Evolutionary conservation across 768 basidiomycete genomes (phyloP).

Genomic region (Exsudoporus frostii): DNA sequence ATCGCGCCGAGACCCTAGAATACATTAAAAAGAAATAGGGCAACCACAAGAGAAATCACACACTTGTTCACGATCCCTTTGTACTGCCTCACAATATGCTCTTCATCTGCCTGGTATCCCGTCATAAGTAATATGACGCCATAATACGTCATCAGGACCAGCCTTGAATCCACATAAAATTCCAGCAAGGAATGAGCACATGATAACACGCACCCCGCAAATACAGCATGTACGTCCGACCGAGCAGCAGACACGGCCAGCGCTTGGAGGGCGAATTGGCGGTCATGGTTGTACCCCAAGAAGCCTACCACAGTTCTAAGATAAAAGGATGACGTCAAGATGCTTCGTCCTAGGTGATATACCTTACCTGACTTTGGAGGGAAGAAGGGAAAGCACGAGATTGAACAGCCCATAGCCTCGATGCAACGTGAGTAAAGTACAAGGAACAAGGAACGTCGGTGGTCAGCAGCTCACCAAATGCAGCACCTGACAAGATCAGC

Average conservation of each 20-base stretch:
- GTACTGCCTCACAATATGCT: conserved; percentile 60
- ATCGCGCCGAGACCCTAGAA: conserved; percentile 49
- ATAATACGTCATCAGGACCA: conserved; percentile 81
- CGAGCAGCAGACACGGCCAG: conserved; percentile 65
- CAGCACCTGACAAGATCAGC: conserved; percentile 68
- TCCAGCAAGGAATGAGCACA: no score
- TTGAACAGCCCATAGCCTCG: conserved; percentile 69
- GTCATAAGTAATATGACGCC: conserved; percentile 66
- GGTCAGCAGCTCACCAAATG: conserved; percentile 55
- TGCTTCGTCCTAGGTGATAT: not conserved
- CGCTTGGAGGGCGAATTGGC: conserved; percentile 64
- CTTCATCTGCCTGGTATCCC: conserved; percentile 76
- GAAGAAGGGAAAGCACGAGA: conserved; percentile 73
- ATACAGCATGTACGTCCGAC: conserved; percentile 70
- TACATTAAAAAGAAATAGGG: not conserved
- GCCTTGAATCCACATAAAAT: conserved; percentile 38
- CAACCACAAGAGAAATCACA: conserved; percentile 14
- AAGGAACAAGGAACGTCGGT: not conserved
- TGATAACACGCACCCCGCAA: conserved; percentile 56
- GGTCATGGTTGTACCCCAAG: conserved; percentile 72
- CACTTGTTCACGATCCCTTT: conserved; percentile 61
- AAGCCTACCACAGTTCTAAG: conserved; percentile 67
- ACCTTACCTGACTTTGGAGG: conserved; percentile 63
- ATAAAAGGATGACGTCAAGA: not conserved
- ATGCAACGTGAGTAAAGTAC: not conserved